phyloP scores from a whole-genome alignment of 768 basidiomycete species.

The Phylloporus scabripes region DNA sequence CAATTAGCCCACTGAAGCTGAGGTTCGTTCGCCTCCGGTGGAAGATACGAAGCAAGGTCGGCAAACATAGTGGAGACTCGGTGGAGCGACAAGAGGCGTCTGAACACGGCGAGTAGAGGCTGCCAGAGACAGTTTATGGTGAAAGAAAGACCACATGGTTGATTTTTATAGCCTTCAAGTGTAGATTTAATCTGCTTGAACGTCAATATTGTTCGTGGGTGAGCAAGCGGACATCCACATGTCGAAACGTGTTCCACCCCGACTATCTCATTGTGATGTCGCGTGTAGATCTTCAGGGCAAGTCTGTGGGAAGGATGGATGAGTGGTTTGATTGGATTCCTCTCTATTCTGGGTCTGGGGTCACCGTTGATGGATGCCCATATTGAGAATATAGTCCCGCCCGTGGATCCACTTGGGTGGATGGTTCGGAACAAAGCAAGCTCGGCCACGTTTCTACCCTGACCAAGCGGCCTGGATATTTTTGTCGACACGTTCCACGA shows the following conservation, averaged over 20 bases:
- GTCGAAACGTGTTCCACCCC: background rate
- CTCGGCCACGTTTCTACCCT: background rate
- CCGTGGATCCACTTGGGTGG: too few relatives aligned
- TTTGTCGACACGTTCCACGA: background rate
- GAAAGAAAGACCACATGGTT: background rate
- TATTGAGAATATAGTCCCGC: background rate
- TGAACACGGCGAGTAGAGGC: too few relatives aligned
- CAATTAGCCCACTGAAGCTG: too few relatives aligned
- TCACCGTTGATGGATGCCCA: background rate
- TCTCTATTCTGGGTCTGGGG: too few relatives aligned
- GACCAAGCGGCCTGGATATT: background rate
- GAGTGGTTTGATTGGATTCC: too few relatives aligned
- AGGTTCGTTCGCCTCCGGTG: too few relatives aligned
- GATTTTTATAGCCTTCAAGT: background rate
- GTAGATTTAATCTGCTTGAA: background rate
- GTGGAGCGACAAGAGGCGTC: background rate
- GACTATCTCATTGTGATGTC: too few relatives aligned
- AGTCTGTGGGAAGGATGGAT: background rate
- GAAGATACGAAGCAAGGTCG: background rate
- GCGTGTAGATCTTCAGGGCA: background rate
- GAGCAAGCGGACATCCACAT: too few relatives aligned
- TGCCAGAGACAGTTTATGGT: background rate
- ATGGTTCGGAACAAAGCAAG: background rate
- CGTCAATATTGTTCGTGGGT: background rate
- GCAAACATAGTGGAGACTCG: background rate